These are phyloP conservation scores for Jaapia argillacea DNA, from an alignment of 768 basidiomycete genomes.

Conservation along the genomic window DNA sequence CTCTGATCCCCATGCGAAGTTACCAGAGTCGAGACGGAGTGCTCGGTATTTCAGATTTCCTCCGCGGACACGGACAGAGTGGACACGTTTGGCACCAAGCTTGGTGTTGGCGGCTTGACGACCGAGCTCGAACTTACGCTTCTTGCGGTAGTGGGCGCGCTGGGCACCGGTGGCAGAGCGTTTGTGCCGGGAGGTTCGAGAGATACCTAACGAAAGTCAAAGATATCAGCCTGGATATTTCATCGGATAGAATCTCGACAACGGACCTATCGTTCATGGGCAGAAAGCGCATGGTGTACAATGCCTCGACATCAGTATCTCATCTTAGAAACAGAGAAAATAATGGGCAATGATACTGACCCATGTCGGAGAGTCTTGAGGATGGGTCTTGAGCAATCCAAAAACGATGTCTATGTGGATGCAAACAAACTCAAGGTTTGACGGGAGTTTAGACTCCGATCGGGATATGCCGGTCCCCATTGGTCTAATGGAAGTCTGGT, in stretches of 20 bases:
- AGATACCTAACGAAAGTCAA: conserved; percentile 67
- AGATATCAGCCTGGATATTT: too few relatives aligned
- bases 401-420: conserved; percentile 45
- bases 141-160: conserved; percentile 96
- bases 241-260: neutral
- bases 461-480: neutral
- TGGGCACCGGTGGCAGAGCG: conserved; percentile 89
- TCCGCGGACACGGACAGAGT: conserved; percentile 90
- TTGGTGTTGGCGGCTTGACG: conserved; percentile 97
- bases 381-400: conserved; percentile 37
- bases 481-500: too few relatives aligned
- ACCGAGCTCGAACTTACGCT: conserved; percentile 99
- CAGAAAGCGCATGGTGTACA: neutral
- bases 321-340: conserved; percentile 2
- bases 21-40: conserved; percentile 91
- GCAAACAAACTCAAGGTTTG: conserved; percentile 29
- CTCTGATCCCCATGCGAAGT: conserved; percentile 99
- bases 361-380: conserved; percentile 73
- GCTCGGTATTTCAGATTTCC: conserved; percentile 95
- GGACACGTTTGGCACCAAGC: conserved; percentile 91
- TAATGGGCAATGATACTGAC: conserved; percentile 46
- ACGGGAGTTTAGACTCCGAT: conserved; percentile 15
- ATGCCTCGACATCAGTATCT: too few relatives aligned
- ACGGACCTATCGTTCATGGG: neutral
- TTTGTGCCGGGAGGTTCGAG: conserved; percentile 95